Evolutionary conservation across 2,329 filamentous ascomycete genomes (phyloP), one percentile per base, ranked within the genome.

Genomic region (Emergomyces orientalis): DNA sequence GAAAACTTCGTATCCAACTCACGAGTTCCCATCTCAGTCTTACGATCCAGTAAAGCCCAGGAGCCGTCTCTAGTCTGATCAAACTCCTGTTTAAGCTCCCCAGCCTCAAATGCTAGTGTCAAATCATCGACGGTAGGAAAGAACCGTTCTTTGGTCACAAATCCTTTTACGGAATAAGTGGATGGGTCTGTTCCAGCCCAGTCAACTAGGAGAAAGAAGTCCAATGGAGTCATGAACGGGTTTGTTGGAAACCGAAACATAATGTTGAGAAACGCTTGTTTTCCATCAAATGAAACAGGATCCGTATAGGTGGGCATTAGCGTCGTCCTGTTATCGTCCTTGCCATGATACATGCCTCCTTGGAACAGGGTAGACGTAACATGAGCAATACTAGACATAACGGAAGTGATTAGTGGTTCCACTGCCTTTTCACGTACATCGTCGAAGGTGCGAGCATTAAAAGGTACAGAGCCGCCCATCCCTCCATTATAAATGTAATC

Each of bases 401-500:
- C 65, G 14, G 73, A 73, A 13, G 69, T 67, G 17, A 80, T 66
- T 0, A 79, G 63, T 3, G 74, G 69, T 13, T 77, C 74, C 2
- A 74, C 72, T 2, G 73, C 76, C 2, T 8, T 56, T 13, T 19
- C 25, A 58, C 57, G 3, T 66, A 62, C 30, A 65, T 63, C 60
- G 69, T 69, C 71, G 43, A 71, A 68, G 32, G 64, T 63, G 57
- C 72, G 67, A 25, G 70, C 67, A 54, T 69, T 71, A 45, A 67
- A 63, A 37, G 74, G 62, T 13, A 63, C 68, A 39, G 67, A 66
- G n/a, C 65, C 66, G 14, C 63, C 64, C 57, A 69, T 73, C 2
- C 76, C 76, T 5, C 78, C 78, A n/a, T 79, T 80, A 71, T 76
- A 79, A 22, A 74, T 70, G 67, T 79, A 80, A 59, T 77, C 75